Conservation (phyloP, 345 rosid genomes). For the Salix arbutifolia region DNA sequence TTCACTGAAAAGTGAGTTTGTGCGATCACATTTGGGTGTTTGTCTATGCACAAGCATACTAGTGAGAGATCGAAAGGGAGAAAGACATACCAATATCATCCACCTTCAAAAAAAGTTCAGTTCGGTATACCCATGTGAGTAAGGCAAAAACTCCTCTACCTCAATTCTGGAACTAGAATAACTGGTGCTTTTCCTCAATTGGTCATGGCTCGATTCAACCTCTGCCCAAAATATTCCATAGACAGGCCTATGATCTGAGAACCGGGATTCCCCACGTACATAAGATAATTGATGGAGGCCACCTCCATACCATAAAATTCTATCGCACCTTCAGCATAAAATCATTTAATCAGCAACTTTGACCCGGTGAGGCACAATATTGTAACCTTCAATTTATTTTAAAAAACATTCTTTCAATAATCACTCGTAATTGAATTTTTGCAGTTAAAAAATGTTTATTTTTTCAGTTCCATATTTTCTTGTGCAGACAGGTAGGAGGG, state of each 20-base stretch:
- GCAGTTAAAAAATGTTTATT: background rate
- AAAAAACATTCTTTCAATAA: background rate
- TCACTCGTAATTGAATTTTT: background rate
- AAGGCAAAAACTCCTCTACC: conserved; percentile 93
- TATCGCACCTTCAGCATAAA: conserved; percentile 66
- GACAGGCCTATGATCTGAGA: conserved; percentile 98
- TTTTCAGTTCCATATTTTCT: background rate
- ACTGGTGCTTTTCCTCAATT: conserved; percentile 68
- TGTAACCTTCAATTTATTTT: background rate
- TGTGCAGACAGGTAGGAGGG: background rate
- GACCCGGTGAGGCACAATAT: background rate
- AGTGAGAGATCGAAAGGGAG: background rate
- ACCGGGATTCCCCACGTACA: conserved; percentile 88
- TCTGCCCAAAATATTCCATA: conserved; percentile 91
- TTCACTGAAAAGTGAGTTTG: background rate
- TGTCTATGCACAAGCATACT: background rate
- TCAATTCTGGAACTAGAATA: conserved; percentile 68
- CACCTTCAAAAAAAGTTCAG: conserved; percentile 70
- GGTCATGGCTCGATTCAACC: conserved; percentile 73
- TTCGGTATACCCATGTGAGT: conserved; percentile 85
- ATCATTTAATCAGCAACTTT: conserved; percentile 17
- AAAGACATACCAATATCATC: conserved; percentile 15
- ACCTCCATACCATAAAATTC: conserved; percentile 94
- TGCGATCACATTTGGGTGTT: background rate
- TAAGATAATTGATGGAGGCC: conserved; percentile 87